Evolutionary conservation across 2,329 filamentous ascomycete genomes (phyloP), one percentile per base, ranked within the genome.

Genomic region (Monosporascus sp.): DNA sequence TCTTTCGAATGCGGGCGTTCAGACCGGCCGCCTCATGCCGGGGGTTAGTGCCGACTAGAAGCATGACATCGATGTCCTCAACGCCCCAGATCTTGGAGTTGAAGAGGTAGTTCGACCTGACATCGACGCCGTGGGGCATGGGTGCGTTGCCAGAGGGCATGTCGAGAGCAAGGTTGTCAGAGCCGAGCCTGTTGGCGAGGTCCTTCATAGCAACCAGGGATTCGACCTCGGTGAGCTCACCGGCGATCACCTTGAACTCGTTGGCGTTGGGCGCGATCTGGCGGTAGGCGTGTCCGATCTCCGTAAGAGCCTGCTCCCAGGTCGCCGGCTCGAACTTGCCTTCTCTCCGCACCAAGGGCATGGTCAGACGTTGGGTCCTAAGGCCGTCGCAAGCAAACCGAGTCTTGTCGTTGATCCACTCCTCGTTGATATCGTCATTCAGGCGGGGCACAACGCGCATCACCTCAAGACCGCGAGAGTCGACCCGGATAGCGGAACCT

Each of bases 341-440:
- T 54, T 95, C 88, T 53, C 87, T 85, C 62, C 92, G 89, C 65
- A 97, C 85, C 58, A 99, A 76, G 42, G 94, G 94, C 60, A 93
- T 94, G 37, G 94, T 97, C 52, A 99, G 79, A 68, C 94, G 85
- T 74, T 99, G 94, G 47, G 93, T 97, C 82, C 92, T 96, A 60
- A 99, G 80, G 48, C 94, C 94, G 70, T 99, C 94, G 70, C 92
- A 96, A 42, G 94, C 93, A 70, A 97, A 99, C 60, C 94, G 85
- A 41, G 90, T 86, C 81, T 97, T 99, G 78, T 99, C 94, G 74
- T 97, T 94, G 72, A 99, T 97, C 94, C 94, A 99, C 74, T 99
- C 94, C 77, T 99, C 94, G 72, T 99, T 99, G 65, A 99, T 85
- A 65, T 97, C 92, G 69, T 99, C 94, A 70, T 99, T 99, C 56